Conservation (phyloP, 2,329 filamentous ascomycete species). For the Colletotrichum sp. region DNA sequence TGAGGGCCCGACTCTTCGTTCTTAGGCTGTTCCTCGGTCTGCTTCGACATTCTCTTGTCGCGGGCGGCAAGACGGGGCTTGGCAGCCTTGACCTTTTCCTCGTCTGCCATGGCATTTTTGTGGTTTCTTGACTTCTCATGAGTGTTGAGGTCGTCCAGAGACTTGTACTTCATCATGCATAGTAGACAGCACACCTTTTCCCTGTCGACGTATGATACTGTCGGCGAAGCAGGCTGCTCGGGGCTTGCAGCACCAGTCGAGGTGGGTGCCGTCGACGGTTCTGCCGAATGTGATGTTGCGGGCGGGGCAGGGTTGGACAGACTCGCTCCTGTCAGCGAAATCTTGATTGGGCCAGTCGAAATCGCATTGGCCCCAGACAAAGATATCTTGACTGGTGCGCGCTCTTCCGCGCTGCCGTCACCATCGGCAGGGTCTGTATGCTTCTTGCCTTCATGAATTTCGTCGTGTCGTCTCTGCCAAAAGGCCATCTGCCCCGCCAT, state of each 20-base stretch:
- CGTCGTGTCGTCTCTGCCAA: constrained; percentile 49
- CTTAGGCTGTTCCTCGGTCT: constrained; percentile 26
- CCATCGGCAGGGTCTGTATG: neutral
- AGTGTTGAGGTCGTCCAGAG: constrained; percentile 43
- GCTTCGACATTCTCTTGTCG: constrained; percentile 39
- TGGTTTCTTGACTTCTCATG: constrained; percentile 49
- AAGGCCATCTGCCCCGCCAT: constrained; percentile 49
- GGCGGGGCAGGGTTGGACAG: neutral
- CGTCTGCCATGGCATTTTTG: constrained; percentile 42
- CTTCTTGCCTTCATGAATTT: constrained; percentile 34
- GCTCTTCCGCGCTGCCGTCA: constrained; percentile 1
- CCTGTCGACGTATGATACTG: constrained; percentile 62
- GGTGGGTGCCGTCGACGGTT: constrained; percentile 15
- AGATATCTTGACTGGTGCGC: constrained; percentile 23
- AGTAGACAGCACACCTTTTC: constrained; percentile 51
- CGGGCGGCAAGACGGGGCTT: constrained; percentile 36
- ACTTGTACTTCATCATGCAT: constrained; percentile 53
- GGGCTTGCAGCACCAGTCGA: neutral
- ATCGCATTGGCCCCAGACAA: constrained; percentile 10
- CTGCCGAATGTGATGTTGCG: neutral
- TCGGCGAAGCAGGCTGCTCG: constrained; percentile 9
- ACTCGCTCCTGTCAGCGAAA: constrained; percentile 29
- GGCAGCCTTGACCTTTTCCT: constrained; percentile 54
- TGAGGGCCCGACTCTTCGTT: constrained; percentile 29
- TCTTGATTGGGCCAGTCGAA: constrained; percentile 29